phyloP scores from a whole-genome alignment of 257 asterid species.

The Scutellaria barbata region DNA sequence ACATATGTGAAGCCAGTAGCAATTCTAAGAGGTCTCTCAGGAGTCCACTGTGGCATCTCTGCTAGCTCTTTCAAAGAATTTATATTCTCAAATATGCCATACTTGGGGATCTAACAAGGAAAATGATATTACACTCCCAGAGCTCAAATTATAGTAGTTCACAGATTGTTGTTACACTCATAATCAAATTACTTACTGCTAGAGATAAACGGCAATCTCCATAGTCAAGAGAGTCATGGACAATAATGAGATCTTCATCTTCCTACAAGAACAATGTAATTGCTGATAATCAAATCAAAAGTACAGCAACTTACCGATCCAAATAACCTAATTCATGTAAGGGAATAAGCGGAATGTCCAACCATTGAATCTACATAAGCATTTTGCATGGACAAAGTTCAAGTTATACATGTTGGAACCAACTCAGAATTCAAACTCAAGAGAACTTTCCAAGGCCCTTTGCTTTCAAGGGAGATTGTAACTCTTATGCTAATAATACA shows the following conservation, averaged over 20 bases:
- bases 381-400: neutral
- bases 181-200: slow-evolving; percentile 63
- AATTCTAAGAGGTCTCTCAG: slow-evolving; percentile 91
- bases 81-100: slow-evolving; percentile 92
- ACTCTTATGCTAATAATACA: slow-evolving; percentile 25
- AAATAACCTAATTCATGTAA: slow-evolving; percentile 3
- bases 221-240: slow-evolving; percentile 86
- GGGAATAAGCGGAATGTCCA: neutral
- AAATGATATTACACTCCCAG: slow-evolving; percentile 26
- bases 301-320: slow-evolving; percentile 4
- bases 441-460: slow-evolving; percentile 11
- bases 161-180: slow-evolving; percentile 9
- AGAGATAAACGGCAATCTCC: slow-evolving; percentile 95
- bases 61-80: slow-evolving; percentile 87
- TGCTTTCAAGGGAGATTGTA: slow-evolving; percentile 12
- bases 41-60: slow-evolving; percentile 94
- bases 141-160: slow-evolving; percentile 5
- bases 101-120: slow-evolving; percentile 80
- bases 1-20: slow-evolving; percentile 97
- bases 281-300: slow-evolving; percentile 23
- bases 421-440: slow-evolving; percentile 21
- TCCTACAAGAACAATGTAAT: slow-evolving; percentile 59
- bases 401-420: neutral
- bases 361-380: neutral
- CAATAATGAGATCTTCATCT: slow-evolving; percentile 84